Conservation (phyloP, 768 basidiomycete genomes). For the Tephrocybe sp. region DNA sequence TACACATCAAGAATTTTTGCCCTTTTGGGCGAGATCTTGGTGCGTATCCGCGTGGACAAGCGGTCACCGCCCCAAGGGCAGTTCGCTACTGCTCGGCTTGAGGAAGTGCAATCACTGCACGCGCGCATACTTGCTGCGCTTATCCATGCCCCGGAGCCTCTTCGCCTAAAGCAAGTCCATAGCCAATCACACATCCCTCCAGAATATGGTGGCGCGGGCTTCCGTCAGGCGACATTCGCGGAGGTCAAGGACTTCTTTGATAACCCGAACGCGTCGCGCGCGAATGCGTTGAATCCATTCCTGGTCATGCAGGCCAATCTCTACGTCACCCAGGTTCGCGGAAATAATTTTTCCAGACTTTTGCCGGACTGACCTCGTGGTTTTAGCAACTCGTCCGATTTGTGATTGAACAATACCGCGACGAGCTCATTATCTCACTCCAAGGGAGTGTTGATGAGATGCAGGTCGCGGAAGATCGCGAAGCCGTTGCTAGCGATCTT, state of each 20-base stretch:
- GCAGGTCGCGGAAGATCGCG: slow-evolving; percentile 70
- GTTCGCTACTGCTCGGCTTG: slow-evolving; percentile 80
- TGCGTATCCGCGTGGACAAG: slow-evolving; percentile 85
- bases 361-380: not conserved
- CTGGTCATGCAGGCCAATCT: slow-evolving; percentile 92
- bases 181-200: slow-evolving; percentile 48
- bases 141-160: slow-evolving; percentile 71
- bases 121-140: slow-evolving; percentile 73
- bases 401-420: slow-evolving; percentile 89
- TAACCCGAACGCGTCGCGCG: slow-evolving; percentile 84
- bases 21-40: slow-evolving; percentile 81
- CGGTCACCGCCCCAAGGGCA: slow-evolving; percentile 84
- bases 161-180: slow-evolving; percentile 64
- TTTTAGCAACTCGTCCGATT: slow-evolving; percentile 88
- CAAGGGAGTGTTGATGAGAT: slow-evolving; percentile 65
- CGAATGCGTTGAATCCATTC: slow-evolving; percentile 86
- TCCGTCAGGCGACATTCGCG: slow-evolving; percentile 80
- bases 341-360: not conserved
- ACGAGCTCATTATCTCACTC: slow-evolving; percentile 73
- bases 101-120: slow-evolving; percentile 83
- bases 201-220: slow-evolving; percentile 70
- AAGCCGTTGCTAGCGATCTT: slow-evolving; percentile 85
- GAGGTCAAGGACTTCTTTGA: slow-evolving; percentile 92
- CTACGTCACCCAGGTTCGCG: slow-evolving; percentile 83
- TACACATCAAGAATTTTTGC: slow-evolving; percentile 87